Base-by-base conservation (phyloP, 768 basidiomycete genomes). In the Chiua virens region DNA sequence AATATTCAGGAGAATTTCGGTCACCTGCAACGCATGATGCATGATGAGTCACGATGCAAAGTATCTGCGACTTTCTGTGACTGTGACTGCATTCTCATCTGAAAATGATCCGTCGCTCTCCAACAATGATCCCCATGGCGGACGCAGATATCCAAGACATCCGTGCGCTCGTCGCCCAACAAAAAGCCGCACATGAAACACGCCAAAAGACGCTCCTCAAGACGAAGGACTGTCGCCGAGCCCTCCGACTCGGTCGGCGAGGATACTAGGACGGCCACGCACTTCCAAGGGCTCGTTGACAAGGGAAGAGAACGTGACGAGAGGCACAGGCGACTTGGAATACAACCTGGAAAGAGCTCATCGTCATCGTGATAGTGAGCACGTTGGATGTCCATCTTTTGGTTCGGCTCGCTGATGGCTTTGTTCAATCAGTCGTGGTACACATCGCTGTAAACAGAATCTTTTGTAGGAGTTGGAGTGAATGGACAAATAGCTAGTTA, bases 131-230 rank as follows among this genome's bases (percentile, higher is more conserved):
- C 56, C 79, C 78, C 25, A 82, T 92, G 81, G 81, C 75, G 53
- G 89, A 91, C 66, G 67, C 75, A 20, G 90, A 92, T 65, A 85
- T 92, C 25, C 86, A 91, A 71, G 88, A 89, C 54, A 74, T 91
- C 37, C 82, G 88, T 37, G 81, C 85, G 43, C 67, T 85, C 61
- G 73, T 78, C 18, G 60, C 81, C 5, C 71, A 78, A 56, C 78
- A 80, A 53, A 80, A 75, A 54, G 60, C 69, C 8, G 75, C 78
- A 5, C 64, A 66, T 15, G 65, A 71, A 2, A 64, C 65, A 25
- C 72, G 76, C 20, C 75, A 79, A 57, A 70, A 69, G 45, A 64
- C 74, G 42, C 64, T 78, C 50, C 49, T 65, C 37, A 78, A 74
- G 45, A 74, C 79, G 71, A 79, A 78, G 62, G 68, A 66, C 20